Evolutionary conservation across 345 rosid genomes (phyloP), one percentile per base, ranked within the genome.

Genomic region (Aegle marmelos): DNA sequence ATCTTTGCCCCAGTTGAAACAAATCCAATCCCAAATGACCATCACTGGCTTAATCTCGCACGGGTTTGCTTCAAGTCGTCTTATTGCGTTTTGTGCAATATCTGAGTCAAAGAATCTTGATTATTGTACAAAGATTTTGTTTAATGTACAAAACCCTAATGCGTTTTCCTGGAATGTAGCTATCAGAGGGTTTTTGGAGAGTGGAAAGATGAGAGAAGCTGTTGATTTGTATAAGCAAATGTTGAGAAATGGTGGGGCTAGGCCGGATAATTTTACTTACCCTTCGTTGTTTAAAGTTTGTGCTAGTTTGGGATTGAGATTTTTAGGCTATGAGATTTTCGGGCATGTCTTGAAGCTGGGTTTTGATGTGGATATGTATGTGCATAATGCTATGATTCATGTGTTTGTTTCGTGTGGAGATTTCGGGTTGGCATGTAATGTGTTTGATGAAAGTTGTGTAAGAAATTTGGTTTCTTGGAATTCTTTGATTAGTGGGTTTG

Each of bases 381-480:
- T 95, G 67, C 86, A 80, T 71, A 93, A 93, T 80, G 93, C 92
- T 3, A 61, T 84, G 24, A 91, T 93, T 60, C 87, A 92, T 45
- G 75, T 88, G 86, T 63, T 95, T 73, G 91, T 84, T 48, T 84
- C 88, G 2, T 78, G 82, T 21, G 93, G 97, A 27, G 92, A 90
- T 21, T 71, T 91, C 80, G 83, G 60, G 9, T 45, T 78, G 81
- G 99, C 99, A 45, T 79, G 82, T 48, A 85, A 88, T 85, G 85
- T 92, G 92, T 95, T 95, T 64, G 96, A 92, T 83, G 87, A 85
- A 90, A 71, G 93, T 85, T 73, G 85, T 48, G 92, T 88, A 31
- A 93, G 93, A 74, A 91, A 93, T 73, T 88, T 89, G 87, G 95
- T 95, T 83, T 87, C 98, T 62, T 95, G 98, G 98, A 95, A 93